phyloP scores from a whole-genome alignment of 2,329 filamentous ascomycete species.

The Orbilia ellipsospora region DNA sequence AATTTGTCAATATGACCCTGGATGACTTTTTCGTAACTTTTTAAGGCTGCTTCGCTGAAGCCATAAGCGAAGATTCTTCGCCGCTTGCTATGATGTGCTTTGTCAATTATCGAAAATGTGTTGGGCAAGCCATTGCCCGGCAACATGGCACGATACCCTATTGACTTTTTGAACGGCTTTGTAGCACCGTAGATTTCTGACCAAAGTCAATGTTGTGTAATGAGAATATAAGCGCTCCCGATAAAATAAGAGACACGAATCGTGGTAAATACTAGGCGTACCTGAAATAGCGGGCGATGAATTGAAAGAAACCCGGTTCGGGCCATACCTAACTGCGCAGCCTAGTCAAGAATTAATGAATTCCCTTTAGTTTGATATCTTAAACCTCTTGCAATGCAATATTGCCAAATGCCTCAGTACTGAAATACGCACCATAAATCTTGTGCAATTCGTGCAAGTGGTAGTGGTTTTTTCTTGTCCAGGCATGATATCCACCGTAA shows the following conservation, averaged over 20 bases:
- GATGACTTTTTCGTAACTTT: conserved; percentile 76
- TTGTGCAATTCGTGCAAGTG: conserved; percentile 77
- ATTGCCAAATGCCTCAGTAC: not conserved
- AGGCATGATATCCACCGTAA: conserved; percentile 75
- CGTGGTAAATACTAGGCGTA: not conserved
- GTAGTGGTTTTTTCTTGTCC: conserved; percentile 78
- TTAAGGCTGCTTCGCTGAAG: conserved; percentile 74
- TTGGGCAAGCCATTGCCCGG: conserved; percentile 67
- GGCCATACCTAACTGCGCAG: conserved; percentile 63
- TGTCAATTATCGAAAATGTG: conserved; percentile 78
- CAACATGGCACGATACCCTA: conserved; percentile 36
- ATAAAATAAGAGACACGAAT: too few relatives aligned
- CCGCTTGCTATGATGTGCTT: conserved; percentile 76
- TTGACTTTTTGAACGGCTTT: conserved; percentile 60
- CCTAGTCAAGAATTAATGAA: too few relatives aligned
- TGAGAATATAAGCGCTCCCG: not conserved
- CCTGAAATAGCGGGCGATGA: conserved; percentile 70
- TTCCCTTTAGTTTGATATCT: too few relatives aligned
- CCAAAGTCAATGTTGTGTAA: not conserved
- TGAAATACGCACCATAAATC: conserved; percentile 70
- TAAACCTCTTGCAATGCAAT: too few relatives aligned
- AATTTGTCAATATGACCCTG: conserved; percentile 75
- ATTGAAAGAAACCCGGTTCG: conserved; percentile 75
- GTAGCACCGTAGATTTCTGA: conserved; percentile 64
- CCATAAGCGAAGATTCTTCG: conserved; percentile 76